Percentiles rank a stretch among this genome's conserved stretches.
phyloP scores from a whole-genome alignment of 768 basidiomycete species.

The Mycena polygramma region DNA sequence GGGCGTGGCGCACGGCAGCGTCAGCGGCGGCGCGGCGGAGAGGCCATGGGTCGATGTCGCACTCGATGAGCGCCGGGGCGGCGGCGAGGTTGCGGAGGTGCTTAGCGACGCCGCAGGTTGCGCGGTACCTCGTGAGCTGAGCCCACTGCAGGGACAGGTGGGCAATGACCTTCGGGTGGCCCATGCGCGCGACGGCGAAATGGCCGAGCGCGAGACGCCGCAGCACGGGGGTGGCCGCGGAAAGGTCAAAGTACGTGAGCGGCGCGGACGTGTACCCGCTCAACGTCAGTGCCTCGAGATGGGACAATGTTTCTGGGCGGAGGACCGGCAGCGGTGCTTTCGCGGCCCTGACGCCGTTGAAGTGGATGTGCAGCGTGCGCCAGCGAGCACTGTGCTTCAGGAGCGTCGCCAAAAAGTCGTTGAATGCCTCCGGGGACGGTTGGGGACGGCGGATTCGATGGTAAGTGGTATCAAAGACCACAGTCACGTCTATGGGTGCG shows the following conservation, averaged over 20 bases:
- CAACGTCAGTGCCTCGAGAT: neutral
- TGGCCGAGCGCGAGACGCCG: neutral
- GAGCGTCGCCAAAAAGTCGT: neutral
- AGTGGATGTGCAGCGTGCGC: neutral
- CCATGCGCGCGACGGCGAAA: too few relatives aligned
- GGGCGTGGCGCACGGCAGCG: too few relatives aligned
- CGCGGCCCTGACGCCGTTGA: neutral
- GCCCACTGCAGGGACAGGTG: neutral
- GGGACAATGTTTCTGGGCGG: neutral
- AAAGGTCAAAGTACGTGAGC: neutral
- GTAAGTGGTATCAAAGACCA: neutral
- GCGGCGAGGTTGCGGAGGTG: conserved; percentile 5
- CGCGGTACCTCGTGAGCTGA: conserved; percentile 7
- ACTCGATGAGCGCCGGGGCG: conserved; percentile 4
- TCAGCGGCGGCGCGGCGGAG: too few relatives aligned
- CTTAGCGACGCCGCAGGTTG: neutral
- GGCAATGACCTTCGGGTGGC: too few relatives aligned
- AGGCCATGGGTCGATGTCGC: conserved; percentile 2
- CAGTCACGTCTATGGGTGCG: neutral
- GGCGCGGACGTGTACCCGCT: neutral
- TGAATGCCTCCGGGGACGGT: neutral
- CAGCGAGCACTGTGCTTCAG: neutral
- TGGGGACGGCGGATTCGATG: neutral
- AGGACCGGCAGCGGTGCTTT: neutral
- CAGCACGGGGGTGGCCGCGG: neutral